Conservation (phyloP, 2,329 filamentous ascomycete genomes). For the Venturia nashicola region DNA sequence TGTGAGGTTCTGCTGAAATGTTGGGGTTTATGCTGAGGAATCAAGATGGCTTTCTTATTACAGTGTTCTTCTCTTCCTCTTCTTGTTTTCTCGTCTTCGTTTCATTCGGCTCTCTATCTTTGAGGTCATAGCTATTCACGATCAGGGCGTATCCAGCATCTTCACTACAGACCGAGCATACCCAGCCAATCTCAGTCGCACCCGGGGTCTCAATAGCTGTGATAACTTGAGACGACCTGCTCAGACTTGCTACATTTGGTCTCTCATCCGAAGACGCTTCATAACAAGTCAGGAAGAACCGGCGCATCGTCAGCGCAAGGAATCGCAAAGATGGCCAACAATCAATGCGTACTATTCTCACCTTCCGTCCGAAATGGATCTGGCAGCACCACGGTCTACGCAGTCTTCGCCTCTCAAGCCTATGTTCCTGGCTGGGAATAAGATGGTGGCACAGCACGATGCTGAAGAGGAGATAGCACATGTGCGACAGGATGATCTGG, state of each 20-base stretch:
- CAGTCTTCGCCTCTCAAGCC: conserved; percentile 5
- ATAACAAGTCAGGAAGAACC: background rate
- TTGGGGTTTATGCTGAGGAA: background rate
- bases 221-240: background rate
- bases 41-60: background rate
- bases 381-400: background rate
- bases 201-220: background rate
- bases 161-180: background rate
- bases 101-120: background rate
- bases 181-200: background rate
- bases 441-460: background rate
- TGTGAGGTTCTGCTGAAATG: background rate
- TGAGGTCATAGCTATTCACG: background rate
- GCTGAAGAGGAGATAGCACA: background rate
- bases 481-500: background rate
- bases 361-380: background rate
- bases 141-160: background rate
- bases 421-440: background rate
- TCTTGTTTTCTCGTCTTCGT: background rate
- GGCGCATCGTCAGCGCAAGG: background rate
- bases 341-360: background rate
- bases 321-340: background rate
- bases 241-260: background rate
- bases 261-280: background rate
- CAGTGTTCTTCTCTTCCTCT: background rate